These are phyloP conservation scores for Pistacia vera DNA, from an alignment of 345 rosid species.

Conservation along the genomic window DNA sequence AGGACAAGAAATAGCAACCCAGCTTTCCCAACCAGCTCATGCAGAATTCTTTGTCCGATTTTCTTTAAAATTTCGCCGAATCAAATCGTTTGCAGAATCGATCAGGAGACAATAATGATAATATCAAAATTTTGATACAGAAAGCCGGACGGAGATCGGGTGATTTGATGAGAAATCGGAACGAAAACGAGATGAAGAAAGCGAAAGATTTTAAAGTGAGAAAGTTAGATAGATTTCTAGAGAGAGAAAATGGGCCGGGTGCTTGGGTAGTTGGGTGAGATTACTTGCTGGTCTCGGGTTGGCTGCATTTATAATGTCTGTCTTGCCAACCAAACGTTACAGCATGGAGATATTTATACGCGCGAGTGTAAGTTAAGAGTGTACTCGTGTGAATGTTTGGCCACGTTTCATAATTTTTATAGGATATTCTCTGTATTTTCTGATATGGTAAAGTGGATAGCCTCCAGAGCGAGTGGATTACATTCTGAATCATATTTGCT, in stretches of 20 bases:
- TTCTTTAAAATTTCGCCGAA: conserved; percentile 5
- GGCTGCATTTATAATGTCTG: conserved; percentile 16
- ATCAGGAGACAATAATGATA: background rate
- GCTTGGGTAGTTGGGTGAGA: background rate
- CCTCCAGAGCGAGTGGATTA: background rate
- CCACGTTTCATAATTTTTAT: background rate
- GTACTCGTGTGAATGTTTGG: too few species aligned
- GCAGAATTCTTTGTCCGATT: conserved; percentile 51
- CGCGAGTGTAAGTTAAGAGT: background rate
- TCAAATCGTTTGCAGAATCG: background rate
- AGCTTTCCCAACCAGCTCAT: conserved; percentile 96
- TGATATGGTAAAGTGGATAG: background rate
- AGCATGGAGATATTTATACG: background rate
- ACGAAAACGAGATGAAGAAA: background rate
- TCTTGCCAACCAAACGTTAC: background rate
- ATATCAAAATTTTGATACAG: background rate
- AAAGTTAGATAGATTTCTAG: background rate
- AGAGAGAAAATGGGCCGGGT: background rate
- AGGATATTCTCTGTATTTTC: too few species aligned
- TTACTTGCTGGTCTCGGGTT: background rate
- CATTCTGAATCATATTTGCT: background rate
- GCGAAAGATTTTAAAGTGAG: conserved; percentile 9
- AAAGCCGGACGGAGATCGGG: background rate
- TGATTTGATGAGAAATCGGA: background rate
- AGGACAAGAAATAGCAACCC: conserved; percentile 47